Conservation (phyloP, 176 grass and related monocot genomes). For the Themeda triandra region DNA sequence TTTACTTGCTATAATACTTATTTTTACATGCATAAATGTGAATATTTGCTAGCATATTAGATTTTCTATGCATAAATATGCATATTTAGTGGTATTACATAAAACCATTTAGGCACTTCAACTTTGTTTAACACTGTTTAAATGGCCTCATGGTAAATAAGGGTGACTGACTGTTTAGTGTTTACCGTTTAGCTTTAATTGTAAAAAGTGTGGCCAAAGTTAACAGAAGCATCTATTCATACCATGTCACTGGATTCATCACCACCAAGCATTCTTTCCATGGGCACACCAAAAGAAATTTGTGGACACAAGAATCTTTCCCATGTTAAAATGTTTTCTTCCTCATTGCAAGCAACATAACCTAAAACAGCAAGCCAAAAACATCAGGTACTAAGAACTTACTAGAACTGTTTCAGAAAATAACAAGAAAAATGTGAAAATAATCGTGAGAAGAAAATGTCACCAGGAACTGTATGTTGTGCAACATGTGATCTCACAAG, state of each 20-base stretch:
- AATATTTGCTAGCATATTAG: background rate
- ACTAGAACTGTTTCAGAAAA: conserved; percentile 6
- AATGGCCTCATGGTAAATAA: background rate
- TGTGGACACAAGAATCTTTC: conserved; percentile 73
- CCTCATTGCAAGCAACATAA: conserved; percentile 75
- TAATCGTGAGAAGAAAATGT: conserved; percentile 29
- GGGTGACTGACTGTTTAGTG: background rate
- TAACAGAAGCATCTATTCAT: conserved; percentile 4
- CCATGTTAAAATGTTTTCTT: conserved; percentile 88
- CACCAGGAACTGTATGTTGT: conserved; percentile 74
- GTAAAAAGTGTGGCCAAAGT: background rate
- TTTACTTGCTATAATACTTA: background rate
- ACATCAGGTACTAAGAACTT: background rate
- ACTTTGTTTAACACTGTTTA: background rate
- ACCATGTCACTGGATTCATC: conserved; percentile 56
- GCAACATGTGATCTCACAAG: conserved; percentile 90
- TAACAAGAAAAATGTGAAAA: background rate
- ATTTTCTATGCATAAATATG: background rate
- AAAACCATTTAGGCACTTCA: background rate
- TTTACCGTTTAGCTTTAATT: background rate
- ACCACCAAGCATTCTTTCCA: conserved; percentile 66
- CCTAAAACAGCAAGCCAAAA: conserved; percentile 36
- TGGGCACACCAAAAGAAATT: conserved; percentile 74
- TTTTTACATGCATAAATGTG: background rate
- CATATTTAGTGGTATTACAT: background rate